Evolutionary conservation across 75 land plant genomes (phyloP).

Genomic region (Chamaecyparis obtusa): DNA sequence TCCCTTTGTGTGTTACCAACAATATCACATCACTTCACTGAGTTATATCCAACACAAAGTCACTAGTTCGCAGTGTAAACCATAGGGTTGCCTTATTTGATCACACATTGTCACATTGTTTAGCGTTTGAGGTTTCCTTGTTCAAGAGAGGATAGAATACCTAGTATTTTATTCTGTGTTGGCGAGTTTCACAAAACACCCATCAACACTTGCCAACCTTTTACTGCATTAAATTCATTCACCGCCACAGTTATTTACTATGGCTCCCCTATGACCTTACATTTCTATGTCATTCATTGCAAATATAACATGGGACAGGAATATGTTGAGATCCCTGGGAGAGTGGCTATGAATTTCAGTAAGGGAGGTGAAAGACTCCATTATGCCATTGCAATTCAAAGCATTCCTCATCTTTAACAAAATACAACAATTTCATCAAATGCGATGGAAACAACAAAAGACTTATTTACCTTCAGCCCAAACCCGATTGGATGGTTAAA

Average conservation of each 20-base stretch:
- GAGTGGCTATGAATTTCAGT: neutral
- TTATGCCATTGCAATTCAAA: neutral
- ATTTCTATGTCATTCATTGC: neutral
- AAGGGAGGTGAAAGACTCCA: neutral
- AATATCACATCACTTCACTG: too few relatives aligned
- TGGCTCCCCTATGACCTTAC: neutral
- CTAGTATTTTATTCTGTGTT: too few relatives aligned
- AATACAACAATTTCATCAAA: neutral
- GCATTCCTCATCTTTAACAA: neutral
- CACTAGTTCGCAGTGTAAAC: too few relatives aligned
- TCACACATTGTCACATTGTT: too few relatives aligned
- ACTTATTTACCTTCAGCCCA: neutral
- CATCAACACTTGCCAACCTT: too few relatives aligned
- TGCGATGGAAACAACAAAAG: neutral
- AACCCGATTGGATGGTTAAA: neutral
- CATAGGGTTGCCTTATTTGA: too few relatives aligned
- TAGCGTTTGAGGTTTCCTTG: too few relatives aligned
- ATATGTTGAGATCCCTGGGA: neutral
- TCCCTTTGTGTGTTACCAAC: too few relatives aligned
- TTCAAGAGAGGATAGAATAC: too few relatives aligned
- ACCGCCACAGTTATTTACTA: neutral
- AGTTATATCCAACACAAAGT: too few relatives aligned
- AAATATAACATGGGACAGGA: neutral
- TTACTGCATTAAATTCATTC: neutral
- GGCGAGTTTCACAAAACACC: too few relatives aligned